Evolutionary conservation across 345 rosid genomes (phyloP).

Genomic region (Erucastrum elatum): DNA sequence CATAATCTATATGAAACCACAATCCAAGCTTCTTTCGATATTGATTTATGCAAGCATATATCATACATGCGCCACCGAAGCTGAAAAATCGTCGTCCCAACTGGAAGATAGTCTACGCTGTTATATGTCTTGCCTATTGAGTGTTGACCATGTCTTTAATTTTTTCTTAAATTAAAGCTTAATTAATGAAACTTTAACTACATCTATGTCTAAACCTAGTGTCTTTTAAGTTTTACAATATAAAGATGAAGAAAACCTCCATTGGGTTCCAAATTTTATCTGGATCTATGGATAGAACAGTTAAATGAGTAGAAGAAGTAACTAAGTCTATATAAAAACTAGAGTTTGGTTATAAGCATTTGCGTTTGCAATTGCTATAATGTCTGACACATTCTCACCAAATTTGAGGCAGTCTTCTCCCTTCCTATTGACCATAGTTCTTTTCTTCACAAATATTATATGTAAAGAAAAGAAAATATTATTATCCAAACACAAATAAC

Average conservation of each 20-base stretch:
- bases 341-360: slow-evolving; percentile 6
- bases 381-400: slow-evolving; percentile 39
- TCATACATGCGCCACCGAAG: not conserved
- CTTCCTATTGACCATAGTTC: slow-evolving; percentile 23
- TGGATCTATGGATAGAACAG: not conserved
- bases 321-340: not conserved
- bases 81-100: not conserved
- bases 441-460: not conserved
- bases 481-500: too few species aligned
- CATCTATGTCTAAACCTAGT: too few species aligned
- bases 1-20: not conserved
- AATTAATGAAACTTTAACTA: too few species aligned
- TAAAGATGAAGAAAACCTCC: slow-evolving; percentile 2
- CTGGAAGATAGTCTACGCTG: not conserved
- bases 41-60: not conserved
- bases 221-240: not conserved
- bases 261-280: slow-evolving; percentile 18
- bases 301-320: not conserved
- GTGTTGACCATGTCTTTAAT: too few species aligned
- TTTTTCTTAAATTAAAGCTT: too few species aligned
- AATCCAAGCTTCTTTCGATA: not conserved
- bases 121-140: not conserved
- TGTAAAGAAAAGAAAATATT: not conserved
- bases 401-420: slow-evolving; percentile 35
- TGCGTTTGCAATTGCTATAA: slow-evolving; percentile 1